Evolutionary conservation across 345 rosid species (phyloP).

Genomic region (Populus simonii): DNA sequence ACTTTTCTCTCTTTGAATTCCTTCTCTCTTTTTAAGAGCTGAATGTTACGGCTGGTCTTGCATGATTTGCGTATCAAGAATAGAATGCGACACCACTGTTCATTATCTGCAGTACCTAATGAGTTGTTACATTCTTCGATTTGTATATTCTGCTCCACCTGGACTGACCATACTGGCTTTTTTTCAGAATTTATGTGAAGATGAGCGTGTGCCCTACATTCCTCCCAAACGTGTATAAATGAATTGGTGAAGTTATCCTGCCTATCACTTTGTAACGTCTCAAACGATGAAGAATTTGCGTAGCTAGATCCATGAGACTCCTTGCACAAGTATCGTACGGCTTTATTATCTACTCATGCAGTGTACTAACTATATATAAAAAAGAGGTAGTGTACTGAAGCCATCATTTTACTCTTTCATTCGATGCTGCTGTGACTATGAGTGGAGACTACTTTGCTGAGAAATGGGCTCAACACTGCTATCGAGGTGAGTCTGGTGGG

Average conservation of each 20-base stretch:
- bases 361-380: no score
- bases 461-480: background rate
- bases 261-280: background rate
- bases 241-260: background rate
- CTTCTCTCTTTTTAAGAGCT: background rate
- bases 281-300: background rate
- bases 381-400: no score
- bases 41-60: background rate
- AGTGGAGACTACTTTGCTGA: background rate
- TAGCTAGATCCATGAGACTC: background rate
- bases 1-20: background rate
- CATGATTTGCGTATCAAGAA: background rate
- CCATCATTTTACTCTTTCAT: background rate
- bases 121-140: background rate
- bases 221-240: slow-evolving; percentile 59
- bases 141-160: background rate
- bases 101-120: background rate
- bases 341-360: background rate
- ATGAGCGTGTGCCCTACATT: slow-evolving; percentile 66
- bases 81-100: background rate
- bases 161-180: background rate
- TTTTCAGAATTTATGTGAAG: slow-evolving; percentile 74
- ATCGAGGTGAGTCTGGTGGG: background rate
- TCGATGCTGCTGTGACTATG: background rate
- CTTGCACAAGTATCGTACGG: background rate